phyloP scores from a whole-genome alignment of 2,329 filamentous ascomycete genomes.

The Aspergillus quadricinctus region DNA sequence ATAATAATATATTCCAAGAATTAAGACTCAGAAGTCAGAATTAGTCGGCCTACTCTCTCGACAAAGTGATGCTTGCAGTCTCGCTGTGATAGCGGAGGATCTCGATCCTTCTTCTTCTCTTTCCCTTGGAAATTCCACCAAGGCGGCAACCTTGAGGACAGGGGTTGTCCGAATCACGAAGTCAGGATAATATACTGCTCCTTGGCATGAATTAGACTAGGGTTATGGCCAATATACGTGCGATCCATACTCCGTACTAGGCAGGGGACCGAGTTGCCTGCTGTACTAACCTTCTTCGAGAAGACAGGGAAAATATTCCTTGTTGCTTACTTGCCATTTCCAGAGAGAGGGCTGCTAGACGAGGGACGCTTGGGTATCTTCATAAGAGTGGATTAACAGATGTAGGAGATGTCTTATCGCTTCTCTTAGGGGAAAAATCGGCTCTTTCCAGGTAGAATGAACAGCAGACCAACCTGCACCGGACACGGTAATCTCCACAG shows the following conservation, averaged over 20 bases:
- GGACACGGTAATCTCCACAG: neutral
- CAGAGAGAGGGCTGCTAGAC: neutral
- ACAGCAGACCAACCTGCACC: neutral
- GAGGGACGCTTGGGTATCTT: neutral
- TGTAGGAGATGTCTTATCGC: neutral
- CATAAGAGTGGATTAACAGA: neutral
- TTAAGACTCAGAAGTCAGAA: neutral
- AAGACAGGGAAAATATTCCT: no score
- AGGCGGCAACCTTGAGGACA: neutral
- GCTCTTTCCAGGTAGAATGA: neutral
- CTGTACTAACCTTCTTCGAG: no score
- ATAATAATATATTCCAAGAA: neutral
- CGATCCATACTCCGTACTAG: neutral
- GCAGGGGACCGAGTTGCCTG: no score
- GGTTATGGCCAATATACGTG: neutral
- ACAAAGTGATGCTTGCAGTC: neutral
- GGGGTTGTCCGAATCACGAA: neutral
- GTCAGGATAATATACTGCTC: neutral
- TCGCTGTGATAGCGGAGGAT: neutral
- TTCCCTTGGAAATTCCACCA: neutral
- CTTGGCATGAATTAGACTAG: neutral
- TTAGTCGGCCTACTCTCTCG: neutral
- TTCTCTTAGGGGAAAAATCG: neutral
- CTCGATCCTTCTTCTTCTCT: neutral
- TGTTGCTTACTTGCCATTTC: no score